Evolutionary conservation across 2,329 filamentous ascomycete species (phyloP).

Genomic region (Colletotrichum horii): DNA sequence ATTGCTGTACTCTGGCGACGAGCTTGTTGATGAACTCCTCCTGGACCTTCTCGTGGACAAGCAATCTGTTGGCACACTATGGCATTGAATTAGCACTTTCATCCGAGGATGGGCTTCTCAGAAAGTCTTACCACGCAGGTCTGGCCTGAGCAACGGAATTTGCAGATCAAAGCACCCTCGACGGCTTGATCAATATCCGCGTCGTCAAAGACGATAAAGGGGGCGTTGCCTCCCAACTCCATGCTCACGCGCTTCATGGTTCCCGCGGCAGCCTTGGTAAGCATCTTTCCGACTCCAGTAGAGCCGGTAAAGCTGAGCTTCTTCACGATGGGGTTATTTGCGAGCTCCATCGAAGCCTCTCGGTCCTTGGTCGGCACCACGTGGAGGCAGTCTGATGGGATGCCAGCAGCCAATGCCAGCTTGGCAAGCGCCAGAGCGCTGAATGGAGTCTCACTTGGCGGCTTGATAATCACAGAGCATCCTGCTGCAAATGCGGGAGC

Average conservation of each 20-base stretch:
- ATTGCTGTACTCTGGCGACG: conserved; percentile 58
- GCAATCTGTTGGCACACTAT: conserved; percentile 58
- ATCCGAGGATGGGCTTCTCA: not conserved
- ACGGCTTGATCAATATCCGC: conserved; percentile 73
- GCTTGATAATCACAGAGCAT: conserved; percentile 74
- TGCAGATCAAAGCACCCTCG: conserved; percentile 68
- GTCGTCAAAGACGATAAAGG: conserved; percentile 80
- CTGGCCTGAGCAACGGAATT: conserved; percentile 76
- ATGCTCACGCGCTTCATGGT: conserved; percentile 78
- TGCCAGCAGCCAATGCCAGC: conserved; percentile 68
- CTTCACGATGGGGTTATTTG: conserved; percentile 51
- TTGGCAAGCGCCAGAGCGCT: conserved; percentile 70
- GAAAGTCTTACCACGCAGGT: conserved; percentile 60
- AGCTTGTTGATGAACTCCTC: conserved; percentile 57
- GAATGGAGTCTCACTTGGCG: conserved; percentile 73
- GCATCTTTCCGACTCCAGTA: conserved; percentile 45
- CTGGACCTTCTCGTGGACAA: conserved; percentile 63
- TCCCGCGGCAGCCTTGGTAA: conserved; percentile 73
- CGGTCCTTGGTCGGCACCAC: conserved; percentile 32
- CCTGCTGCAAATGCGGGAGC: conserved; percentile 67
- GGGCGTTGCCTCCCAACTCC: conserved; percentile 76
- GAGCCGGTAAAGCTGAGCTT: conserved; percentile 78
- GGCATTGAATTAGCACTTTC: not conserved
- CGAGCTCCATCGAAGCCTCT: conserved; percentile 22
- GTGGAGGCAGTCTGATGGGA: conserved; percentile 67